Evolutionary conservation across 2,329 filamentous ascomycete genomes (phyloP).

Genomic region (Paecilomyces niveus): DNA sequence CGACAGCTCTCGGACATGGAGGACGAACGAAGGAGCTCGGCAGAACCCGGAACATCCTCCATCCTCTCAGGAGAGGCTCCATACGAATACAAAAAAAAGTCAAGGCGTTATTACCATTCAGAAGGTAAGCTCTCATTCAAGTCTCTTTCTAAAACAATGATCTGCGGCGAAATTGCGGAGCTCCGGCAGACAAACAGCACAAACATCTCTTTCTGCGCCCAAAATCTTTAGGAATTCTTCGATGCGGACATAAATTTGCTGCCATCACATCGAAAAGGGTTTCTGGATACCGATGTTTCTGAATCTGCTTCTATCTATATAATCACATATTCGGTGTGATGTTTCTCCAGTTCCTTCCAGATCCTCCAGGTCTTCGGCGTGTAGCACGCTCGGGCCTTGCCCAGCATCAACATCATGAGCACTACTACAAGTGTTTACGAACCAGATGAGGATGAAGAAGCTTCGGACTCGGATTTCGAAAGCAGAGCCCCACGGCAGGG

Average conservation of each 20-base stretch:
- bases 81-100: constrained; percentile 16
- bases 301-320: not conserved
- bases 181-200: constrained; percentile 27
- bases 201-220: constrained; percentile 25
- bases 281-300: not conserved
- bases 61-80: constrained; percentile 21
- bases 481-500: constrained; percentile 5
- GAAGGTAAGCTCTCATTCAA: not conserved
- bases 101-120: not conserved
- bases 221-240: not conserved
- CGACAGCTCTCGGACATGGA: constrained; percentile 14
- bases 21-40: constrained; percentile 7
- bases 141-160: not conserved
- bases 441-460: constrained; percentile 24
- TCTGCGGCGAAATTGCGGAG: not conserved
- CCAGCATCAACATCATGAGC: constrained; percentile 44
- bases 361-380: not conserved
- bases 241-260: constrained; percentile 4
- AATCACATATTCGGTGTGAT: not conserved
- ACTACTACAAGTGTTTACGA: constrained; percentile 25
- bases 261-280: not conserved
- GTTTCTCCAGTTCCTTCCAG: constrained; percentile 4
- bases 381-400: constrained; percentile 29
- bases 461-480: constrained; percentile 13
- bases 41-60: constrained; percentile 14